Evolutionary conservation across 495 filamentous ascomycete species (phyloP), one percentile per base, ranked within the genome.

Genomic region (Jackrogersella multiformis): DNA sequence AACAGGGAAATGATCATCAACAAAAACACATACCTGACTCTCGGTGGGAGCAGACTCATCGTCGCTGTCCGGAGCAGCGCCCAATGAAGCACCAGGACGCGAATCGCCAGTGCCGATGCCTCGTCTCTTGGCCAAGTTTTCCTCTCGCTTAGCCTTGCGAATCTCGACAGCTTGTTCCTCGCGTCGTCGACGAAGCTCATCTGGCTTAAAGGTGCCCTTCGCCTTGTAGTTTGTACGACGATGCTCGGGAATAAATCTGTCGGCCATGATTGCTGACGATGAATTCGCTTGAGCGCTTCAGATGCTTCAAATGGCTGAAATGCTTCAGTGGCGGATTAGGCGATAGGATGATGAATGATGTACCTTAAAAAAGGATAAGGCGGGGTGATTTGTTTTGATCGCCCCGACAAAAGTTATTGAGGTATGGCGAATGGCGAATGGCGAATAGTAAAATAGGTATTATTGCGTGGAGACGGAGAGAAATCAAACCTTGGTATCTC

Each of bases 91-190:
- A 72, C 95, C 94, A 59, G 93, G 92, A 56, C 92, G 90, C 83
- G 92, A 89, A 41, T 88, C 89, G 69, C 86, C 88, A 68, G 87
- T 85, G 66, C 81, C 81, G 68, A 99, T 97, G 77, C 96, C 96
- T 84, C 96, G 88, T 77, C 96, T 83, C 87, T 99, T 99, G 75
- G 96, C 96, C 76, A 99, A 79, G 80, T 97, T 97, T 82, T 99
- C 96, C 75, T 99, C 96, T 69, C 96, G 87, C 87, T 98, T 99
- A 68, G 92, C 90, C 84, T 96, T 97, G 64, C 96, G 87, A 74
- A 99, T 98, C 85, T 99, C 96, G 61, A 99, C 96, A 80, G 97
- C 94, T 79, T 96, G 92, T 79, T 99, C 96, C 76, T 99, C 96
- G 78, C 96, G 96, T 78, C 96, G 96, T 75, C 96, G 93, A 74